These are phyloP conservation scores for Gossypium davidsonii DNA, from an alignment of 441 rosid genomes.

Conservation along the genomic window DNA sequence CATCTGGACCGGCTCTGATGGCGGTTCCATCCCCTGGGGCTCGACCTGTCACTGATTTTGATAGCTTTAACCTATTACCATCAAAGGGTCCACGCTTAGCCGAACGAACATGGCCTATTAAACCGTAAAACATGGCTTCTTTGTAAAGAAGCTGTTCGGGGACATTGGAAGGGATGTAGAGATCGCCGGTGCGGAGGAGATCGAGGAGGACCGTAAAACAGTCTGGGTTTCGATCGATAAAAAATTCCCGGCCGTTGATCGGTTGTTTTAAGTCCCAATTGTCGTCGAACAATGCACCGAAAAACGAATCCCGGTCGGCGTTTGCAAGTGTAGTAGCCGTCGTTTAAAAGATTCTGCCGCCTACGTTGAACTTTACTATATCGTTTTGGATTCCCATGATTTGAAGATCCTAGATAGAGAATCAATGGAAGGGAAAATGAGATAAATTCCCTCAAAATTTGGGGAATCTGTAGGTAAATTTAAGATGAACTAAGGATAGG, in stretches of 20 bases:
- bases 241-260: conserved; percentile 25
- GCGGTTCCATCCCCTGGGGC: conserved; percentile 97
- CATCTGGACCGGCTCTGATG: conserved; percentile 83
- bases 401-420: background rate
- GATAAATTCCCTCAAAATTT: conserved; percentile 14
- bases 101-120: conserved; percentile 63
- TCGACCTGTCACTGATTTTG: conserved; percentile 53
- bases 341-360: conserved; percentile 80
- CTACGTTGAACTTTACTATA: conserved; percentile 71
- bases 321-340: conserved; percentile 82
- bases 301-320: conserved; percentile 78
- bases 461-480: conserved; percentile 20
- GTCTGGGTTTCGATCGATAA: conserved; percentile 81
- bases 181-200: conserved; percentile 87
- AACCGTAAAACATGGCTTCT: conserved; percentile 84
- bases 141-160: conserved; percentile 59
- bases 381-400: conserved; percentile 66
- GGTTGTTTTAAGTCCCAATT: conserved; percentile 51
- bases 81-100: conserved; percentile 83
- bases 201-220: conserved; percentile 83
- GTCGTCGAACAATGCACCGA: conserved; percentile 73
- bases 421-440: conserved; percentile 10
- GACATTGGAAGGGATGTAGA: conserved; percentile 53
- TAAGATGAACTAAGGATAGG: background rate
- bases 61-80: conserved; percentile 57